Evolutionary conservation across 352 stramenopile genomes (phyloP).

Genomic region (Peronospora belbahrii): DNA sequence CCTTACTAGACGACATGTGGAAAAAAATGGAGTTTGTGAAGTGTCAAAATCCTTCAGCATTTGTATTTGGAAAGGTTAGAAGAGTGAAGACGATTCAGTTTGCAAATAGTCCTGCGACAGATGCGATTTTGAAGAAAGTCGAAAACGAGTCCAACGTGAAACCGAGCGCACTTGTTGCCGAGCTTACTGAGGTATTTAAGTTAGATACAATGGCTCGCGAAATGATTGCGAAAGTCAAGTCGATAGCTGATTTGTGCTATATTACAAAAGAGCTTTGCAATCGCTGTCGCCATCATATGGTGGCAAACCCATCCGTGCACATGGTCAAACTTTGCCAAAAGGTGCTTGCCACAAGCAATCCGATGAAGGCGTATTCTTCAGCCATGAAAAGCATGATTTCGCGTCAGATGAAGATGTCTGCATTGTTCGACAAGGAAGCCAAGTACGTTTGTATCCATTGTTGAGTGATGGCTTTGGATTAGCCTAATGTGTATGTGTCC

Average conservation of each 20-base stretch:
- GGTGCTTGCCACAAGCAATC: slow-evolving; percentile 56
- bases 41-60: slow-evolving; percentile 55
- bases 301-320: slow-evolving; percentile 76
- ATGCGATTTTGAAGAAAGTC: slow-evolving; percentile 46
- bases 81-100: slow-evolving; percentile 61
- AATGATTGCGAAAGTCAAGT: slow-evolving; percentile 55
- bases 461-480: not conserved
- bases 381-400: slow-evolving; percentile 85
- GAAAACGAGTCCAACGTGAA: slow-evolving; percentile 57
- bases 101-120: slow-evolving; percentile 49
- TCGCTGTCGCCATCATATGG: slow-evolving; percentile 71
- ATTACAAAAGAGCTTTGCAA: slow-evolving; percentile 74
- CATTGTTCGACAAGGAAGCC: slow-evolving; percentile 55
- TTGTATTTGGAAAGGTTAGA: slow-evolving; percentile 67
- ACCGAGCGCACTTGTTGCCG: slow-evolving; percentile 38
- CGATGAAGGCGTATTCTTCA: slow-evolving; percentile 75
- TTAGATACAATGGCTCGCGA: slow-evolving; percentile 75
- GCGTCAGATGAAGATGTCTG: slow-evolving; percentile 73
- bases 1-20: slow-evolving; percentile 79
- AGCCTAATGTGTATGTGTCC: slow-evolving; percentile 16
- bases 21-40: slow-evolving; percentile 71
- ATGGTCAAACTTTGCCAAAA: slow-evolving; percentile 79
- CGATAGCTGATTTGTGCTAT: slow-evolving; percentile 49
- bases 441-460: slow-evolving; percentile 43
- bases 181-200: slow-evolving; percentile 69